A percentile compares a stretch with the other conserved stretches of the same genome.
Conservation (phyloP, 768 basidiomycete genomes). For the Mycena capillaripes region DNA sequence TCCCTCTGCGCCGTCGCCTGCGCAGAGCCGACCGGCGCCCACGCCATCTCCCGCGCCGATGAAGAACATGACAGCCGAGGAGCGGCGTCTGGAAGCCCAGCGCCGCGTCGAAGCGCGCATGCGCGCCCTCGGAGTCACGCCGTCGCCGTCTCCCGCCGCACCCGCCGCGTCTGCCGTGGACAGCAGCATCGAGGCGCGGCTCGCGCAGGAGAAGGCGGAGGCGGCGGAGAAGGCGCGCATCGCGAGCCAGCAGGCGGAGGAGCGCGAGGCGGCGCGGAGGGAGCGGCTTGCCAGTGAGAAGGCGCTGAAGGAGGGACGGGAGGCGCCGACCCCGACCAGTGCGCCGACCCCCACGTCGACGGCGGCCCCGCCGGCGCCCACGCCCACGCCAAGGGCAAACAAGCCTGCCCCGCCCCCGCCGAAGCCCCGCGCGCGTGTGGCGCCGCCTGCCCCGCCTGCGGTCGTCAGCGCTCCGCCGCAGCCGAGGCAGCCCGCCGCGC, state of each 20-base stretch:
- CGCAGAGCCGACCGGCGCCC: constrained; percentile 59
- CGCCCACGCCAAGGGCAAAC: constrained; percentile 48
- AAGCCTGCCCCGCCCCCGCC: constrained; percentile 58
- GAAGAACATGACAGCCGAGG: constrained; percentile 88
- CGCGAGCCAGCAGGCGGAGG: constrained; percentile 87
- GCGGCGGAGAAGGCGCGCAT: constrained; percentile 86
- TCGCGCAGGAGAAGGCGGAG: constrained; percentile 89
- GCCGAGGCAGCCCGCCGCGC: too few relatives aligned
- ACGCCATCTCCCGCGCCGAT: constrained; percentile 64
- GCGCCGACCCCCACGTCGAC: constrained; percentile 61
- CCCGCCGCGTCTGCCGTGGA: constrained; percentile 64
- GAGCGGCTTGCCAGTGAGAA: constrained; percentile 85
- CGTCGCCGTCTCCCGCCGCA: constrained; percentile 42
- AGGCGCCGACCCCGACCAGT: constrained; percentile 37
- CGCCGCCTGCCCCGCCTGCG: constrained; percentile 42
- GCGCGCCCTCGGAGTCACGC: constrained; percentile 81
- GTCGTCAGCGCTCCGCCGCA: constrained; percentile 46
- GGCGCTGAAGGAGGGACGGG: constrained; percentile 65
- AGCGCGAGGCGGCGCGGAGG: constrained; percentile 78
- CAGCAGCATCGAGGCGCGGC: constrained; percentile 85
- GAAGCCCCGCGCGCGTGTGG: constrained; percentile 52
- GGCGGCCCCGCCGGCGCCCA: constrained; percentile 57
- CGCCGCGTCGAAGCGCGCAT: constrained; percentile 88
- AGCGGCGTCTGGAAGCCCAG: constrained; percentile 87
- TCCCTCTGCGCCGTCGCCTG: constrained; percentile 59